Conservation (phyloP, 257 asterid genomes). For the Sherardia arvensis region DNA sequence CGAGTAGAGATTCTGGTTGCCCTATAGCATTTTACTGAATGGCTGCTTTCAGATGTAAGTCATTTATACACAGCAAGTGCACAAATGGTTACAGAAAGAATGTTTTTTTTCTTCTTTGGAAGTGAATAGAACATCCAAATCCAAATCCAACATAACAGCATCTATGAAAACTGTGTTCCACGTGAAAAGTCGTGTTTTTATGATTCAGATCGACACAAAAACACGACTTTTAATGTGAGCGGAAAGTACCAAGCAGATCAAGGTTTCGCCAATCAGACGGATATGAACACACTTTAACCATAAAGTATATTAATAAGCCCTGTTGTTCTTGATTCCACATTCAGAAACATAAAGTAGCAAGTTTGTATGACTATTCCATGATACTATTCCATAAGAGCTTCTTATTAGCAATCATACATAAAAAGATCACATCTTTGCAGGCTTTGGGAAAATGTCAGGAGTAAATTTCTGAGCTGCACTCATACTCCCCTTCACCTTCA, state of each 20-base stretch:
- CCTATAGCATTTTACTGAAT: no score
- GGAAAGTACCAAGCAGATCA: not conserved
- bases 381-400: not conserved
- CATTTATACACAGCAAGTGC: not conserved
- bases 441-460: conserved; percentile 92
- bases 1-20: not conserved
- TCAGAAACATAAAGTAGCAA: not conserved
- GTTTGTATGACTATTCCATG: not conserved
- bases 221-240: not conserved
- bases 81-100: not conserved
- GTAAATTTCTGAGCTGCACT: conserved; percentile 92
- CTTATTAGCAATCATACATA: not conserved
- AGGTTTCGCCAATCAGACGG: not conserved
- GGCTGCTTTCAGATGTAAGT: not conserved
- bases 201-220: not conserved
- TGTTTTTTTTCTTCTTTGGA: not conserved
- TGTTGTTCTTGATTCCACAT: conserved; percentile 1
- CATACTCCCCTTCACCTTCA: conserved; percentile 82
- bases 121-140: not conserved
- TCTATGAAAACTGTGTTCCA: not conserved
- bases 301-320: not conserved
- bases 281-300: not conserved
- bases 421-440: conserved; percentile 69
- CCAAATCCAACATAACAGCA: not conserved
- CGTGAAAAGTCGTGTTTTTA: not conserved